Evolutionary conservation across 2,329 filamentous ascomycete species (phyloP), one percentile per base, ranked within the genome.

Genomic region (Lasiodiplodia hormozganensis): DNA sequence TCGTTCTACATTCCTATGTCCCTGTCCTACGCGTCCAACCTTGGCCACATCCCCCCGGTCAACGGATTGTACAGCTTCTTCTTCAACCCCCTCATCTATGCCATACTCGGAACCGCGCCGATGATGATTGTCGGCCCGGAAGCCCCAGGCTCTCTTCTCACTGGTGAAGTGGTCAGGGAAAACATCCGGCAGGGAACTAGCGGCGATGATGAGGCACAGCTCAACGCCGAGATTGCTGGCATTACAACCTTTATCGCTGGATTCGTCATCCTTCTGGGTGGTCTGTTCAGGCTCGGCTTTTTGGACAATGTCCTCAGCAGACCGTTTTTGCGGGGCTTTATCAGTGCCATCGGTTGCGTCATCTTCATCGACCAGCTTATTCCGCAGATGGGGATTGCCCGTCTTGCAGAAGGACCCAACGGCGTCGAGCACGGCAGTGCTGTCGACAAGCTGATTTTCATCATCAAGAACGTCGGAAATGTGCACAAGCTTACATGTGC

Each of bases 1-100:
- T 97, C 94, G 31, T 96, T 99, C 82, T 99, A 99, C 79, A 91
- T 99, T 47, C 96, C 96, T 64, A 97, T 99, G 94, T 92, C 94
- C 0, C 87, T 99, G 16, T 98, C 96, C 0, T 91, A 96, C 71
- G 94, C 96, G 67, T 89, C 93, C 51, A 98, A 98, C 76, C 89
- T 99, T 52, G 94, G 92, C 6, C 96, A 98, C 77, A 89, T 97
- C 1, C 94, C 95, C 10, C 92, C 96, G 0, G 94, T 98, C 74
- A 95, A 97, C 76, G 96, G 96, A 0, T 86, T 99, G 3, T 99
- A 98, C 81, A 89, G 92, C 18, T 98, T 97, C 77, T 92, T 96
- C 70, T 93, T 98, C 82, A 94, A 94, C 69, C 96, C 96, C 0
- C 82, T 98, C 66, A 85, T 97, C 40, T 99, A 99, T 79, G 94